Percentiles rank a stretch among this genome's conserved stretches.
Evolutionary conservation across 2,329 filamentous ascomycete species (phyloP).

Genomic region (Coleophoma cylindrospora): DNA sequence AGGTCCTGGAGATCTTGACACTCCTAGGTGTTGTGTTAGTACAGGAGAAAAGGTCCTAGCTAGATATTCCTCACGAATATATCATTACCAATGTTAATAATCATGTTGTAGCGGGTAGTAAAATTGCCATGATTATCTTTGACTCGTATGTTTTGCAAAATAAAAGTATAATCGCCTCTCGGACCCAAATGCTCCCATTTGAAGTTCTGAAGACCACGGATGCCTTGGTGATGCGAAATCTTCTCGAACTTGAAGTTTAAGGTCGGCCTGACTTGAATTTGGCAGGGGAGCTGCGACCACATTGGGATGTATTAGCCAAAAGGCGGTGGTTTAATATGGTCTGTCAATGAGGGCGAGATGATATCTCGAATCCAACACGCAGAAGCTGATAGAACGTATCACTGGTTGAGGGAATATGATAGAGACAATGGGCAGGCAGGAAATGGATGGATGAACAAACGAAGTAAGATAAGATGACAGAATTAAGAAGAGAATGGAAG

Average conservation of each 20-base stretch:
- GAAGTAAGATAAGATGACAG: too few species aligned
- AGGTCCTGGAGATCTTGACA: constrained; percentile 22
- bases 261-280: constrained; percentile 10
- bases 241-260: constrained; percentile 20
- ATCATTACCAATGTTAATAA: constrained; percentile 33
- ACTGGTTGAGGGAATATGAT: too few species aligned
- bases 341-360: too few species aligned
- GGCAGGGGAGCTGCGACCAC: constrained; percentile 13
- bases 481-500: too few species aligned
- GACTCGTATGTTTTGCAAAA: constrained; percentile 16
- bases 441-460: too few species aligned
- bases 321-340: too few species aligned
- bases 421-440: too few species aligned
- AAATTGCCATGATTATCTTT: constrained; percentile 14
- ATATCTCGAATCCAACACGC: too few species aligned
- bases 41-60: neutral
- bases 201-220: constrained; percentile 12
- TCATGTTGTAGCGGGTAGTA: constrained; percentile 23
- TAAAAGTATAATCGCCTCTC: constrained; percentile 20
- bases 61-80: constrained; percentile 31
- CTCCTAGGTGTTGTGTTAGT: constrained; percentile 17
- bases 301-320: too few species aligned
- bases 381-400: too few species aligned
- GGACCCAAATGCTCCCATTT: constrained; percentile 22
- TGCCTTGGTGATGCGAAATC: constrained; percentile 23